Conservation (phyloP, 306 rosid species). For the Lablab purpureus region DNA sequence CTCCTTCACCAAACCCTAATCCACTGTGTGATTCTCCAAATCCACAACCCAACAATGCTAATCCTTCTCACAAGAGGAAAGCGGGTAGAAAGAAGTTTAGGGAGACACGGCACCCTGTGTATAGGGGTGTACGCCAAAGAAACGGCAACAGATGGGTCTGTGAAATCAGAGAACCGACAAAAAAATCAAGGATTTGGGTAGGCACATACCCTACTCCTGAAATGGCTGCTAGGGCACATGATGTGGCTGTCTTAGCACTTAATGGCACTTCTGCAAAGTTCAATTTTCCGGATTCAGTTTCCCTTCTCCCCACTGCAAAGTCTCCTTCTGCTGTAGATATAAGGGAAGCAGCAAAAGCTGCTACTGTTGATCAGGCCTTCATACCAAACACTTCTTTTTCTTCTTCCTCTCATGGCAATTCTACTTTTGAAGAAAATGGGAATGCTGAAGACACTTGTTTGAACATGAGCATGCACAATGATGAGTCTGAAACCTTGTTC, state of each 20-base stretch:
- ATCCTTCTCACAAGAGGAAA: conserved; percentile 27
- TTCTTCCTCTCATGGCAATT: neutral
- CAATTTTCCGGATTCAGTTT: conserved; percentile 44
- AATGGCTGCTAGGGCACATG: conserved; percentile 58
- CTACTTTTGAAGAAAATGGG: neutral
- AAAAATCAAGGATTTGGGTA: conserved; percentile 48
- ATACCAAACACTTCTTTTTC: neutral
- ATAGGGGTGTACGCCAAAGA: conserved; percentile 23
- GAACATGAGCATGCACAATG: neutral
- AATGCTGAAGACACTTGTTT: neutral
- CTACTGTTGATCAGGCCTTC: neutral
- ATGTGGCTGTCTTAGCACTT: conserved; percentile 49
- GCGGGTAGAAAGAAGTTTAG: conserved; percentile 7
- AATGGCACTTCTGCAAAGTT: conserved; percentile 40
- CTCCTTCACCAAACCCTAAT: conserved; percentile 10
- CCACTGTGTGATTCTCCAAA: neutral
- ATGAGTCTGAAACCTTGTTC: neutral
- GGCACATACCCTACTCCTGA: conserved; percentile 50
- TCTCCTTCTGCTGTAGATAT: conserved; percentile 39
- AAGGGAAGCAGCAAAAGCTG: conserved; percentile 31
- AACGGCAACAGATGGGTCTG: conserved; percentile 27
- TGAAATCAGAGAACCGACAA: conserved; percentile 41
- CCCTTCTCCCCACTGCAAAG: conserved; percentile 35
- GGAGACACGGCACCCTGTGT: conserved; percentile 16
- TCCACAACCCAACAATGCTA: neutral